Evolutionary conservation across 1,284 basidiomycete species (phyloP).

Genomic region (Cutaneotrichosporon spelunceum): DNA sequence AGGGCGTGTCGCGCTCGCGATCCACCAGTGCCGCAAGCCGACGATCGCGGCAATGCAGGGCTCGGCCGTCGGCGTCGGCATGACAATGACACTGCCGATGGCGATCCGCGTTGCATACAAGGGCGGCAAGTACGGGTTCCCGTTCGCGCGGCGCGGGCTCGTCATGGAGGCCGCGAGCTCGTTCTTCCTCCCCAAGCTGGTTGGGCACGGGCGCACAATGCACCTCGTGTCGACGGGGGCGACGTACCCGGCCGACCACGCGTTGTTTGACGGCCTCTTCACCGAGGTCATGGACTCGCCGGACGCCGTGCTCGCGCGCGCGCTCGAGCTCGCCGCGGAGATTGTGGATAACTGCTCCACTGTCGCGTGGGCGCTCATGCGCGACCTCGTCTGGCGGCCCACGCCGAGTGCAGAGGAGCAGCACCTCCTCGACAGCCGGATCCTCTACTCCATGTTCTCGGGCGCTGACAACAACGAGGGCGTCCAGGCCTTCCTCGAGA

Average conservation of each 20-base stretch:
- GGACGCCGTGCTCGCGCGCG: constrained; percentile 18
- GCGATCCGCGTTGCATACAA: constrained; percentile 23
- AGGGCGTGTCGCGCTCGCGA: constrained; percentile 19
- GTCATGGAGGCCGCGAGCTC: constrained; percentile 23
- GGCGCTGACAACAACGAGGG: constrained; percentile 23
- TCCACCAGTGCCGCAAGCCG: constrained; percentile 24
- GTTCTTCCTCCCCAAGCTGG: constrained; percentile 23
- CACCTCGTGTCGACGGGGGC: constrained; percentile 20
- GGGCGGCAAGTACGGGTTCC: constrained; percentile 23
- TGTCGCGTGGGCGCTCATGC: constrained; percentile 16
- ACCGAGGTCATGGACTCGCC: constrained; percentile 18
- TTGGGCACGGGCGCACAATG: constrained; percentile 13
- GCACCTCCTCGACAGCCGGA: constrained; percentile 24
- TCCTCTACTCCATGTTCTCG: constrained; percentile 16
- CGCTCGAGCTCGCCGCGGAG: constrained; percentile 17
- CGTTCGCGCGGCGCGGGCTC: constrained; percentile 24
- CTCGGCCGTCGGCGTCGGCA: constrained; percentile 21
- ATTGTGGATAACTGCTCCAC: constrained; percentile 17
- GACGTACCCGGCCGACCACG: constrained; percentile 14
- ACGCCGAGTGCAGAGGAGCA: constrained; percentile 19
- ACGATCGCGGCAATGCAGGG: constrained; percentile 23
- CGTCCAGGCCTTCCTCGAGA: constrained; percentile 22
- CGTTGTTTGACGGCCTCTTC: constrained; percentile 20
- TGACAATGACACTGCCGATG: constrained; percentile 25
- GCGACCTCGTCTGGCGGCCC: constrained; percentile 18